Evolutionary conservation across 768 basidiomycete genomes (phyloP).

Genomic region (Phylloporus sp.): DNA sequence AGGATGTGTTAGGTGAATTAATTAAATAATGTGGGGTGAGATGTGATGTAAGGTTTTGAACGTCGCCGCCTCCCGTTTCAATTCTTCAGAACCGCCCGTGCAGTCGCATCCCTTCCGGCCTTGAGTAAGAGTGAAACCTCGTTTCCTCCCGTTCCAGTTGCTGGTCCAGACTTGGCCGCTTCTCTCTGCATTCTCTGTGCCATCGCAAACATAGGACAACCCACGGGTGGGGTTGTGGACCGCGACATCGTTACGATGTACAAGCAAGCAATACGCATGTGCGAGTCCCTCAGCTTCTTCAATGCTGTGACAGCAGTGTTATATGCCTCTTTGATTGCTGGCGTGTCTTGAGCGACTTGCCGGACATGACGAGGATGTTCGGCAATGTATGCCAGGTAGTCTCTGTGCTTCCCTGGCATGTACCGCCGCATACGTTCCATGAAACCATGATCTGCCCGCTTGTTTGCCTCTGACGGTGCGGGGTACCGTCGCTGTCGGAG

Average conservation of each 20-base stretch:
- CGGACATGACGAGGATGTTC: conserved; percentile 59
- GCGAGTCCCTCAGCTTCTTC: conserved; percentile 79
- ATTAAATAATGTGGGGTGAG: conserved; percentile 14
- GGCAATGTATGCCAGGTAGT: conserved; percentile 71
- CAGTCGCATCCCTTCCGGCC: conserved; percentile 85
- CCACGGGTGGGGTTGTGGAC: conserved; percentile 44
- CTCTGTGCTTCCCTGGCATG: conserved; percentile 91
- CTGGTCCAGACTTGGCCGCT: conserved; percentile 45
- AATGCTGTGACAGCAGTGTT: conserved; percentile 74
- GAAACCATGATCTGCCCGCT: conserved; percentile 68
- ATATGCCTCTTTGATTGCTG: conserved; percentile 68
- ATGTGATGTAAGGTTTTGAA: too few species aligned
- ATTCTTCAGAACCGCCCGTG: conserved; percentile 50
- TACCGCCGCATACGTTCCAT: conserved; percentile 93
- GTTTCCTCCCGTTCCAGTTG: conserved; percentile 88
- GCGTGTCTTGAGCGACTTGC: conserved; percentile 52
- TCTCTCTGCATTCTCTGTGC: conserved; percentile 44
- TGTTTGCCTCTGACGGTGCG: conserved; percentile 60
- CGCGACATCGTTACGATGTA: conserved; percentile 87
- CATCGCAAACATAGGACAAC: conserved; percentile 55
- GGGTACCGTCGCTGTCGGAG: conserved; percentile 68
- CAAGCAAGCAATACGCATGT: conserved; percentile 84
- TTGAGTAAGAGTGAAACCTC: conserved; percentile 80
- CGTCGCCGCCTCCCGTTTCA: too few species aligned
- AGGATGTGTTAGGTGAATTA: background rate